Evolutionary conservation across 495 filamentous ascomycete species (phyloP), one percentile per base, ranked within the genome.

Genomic region (Terfezia claveryi): DNA sequence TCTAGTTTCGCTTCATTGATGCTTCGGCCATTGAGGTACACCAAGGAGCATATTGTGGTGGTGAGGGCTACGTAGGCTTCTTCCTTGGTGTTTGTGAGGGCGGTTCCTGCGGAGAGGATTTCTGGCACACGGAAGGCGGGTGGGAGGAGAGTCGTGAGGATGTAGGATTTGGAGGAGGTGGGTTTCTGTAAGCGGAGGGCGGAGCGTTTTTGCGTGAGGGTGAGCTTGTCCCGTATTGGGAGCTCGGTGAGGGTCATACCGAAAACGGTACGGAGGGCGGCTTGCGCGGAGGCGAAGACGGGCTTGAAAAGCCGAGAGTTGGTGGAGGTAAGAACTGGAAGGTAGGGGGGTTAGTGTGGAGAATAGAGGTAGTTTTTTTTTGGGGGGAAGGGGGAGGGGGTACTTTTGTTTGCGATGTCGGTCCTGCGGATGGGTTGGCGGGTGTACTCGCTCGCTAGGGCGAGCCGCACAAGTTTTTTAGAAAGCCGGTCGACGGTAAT

Each of bases 391-490:
- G 70, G 59, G 16, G 76, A 67, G 20, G 2, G 14, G 17, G 66
- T 58, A 7, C 74, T 74, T 12, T 79, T 68, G 38, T 78, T 77
- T 77, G 54, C 27, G 81, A 98, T 87, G 54, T 87, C 91, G 7
- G 77, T 72, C 59, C 91, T 70, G 12, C 79, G 77, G 37, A 98
- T 85, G 0, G 81, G 78, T 49, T 75, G 72, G 14, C 91, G 76
- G n/a, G 83, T 74, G 66, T 83, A 92, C 66, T 95, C 91, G 70
- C 84, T 86, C 3, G 88, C 78, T 7, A 96, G 66, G 2, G 87
- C 91, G 49, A 94, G 77, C n/a, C 91, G 80, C 17, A 96, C 81
- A 50, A 98, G 69, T 59, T 87, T 94, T 69, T 94, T 95, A 36
- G 86, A 78, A 61, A 89, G 71, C 57, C 83, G 78, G 52, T 82